A percentile compares a stretch with the other conserved stretches of the same genome.
Conservation (phyloP, 148 eudicot genomes). For the Diospyros lotus region DNA sequence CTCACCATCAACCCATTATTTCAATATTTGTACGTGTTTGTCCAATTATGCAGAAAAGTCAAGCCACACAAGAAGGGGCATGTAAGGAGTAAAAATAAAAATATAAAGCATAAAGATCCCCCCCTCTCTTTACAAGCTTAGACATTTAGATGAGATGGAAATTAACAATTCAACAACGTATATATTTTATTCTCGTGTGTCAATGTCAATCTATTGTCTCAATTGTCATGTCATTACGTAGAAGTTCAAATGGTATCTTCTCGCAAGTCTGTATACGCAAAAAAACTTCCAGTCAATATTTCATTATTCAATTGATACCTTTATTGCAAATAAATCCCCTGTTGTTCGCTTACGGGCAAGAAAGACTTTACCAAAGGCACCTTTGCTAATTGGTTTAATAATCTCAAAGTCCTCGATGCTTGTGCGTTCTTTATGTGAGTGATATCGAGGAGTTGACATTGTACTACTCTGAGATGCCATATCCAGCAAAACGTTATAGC, state of each 20-base stretch:
- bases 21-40: too few species aligned
- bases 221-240: background rate
- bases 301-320: conserved; percentile 27
- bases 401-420: conserved; percentile 72
- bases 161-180: too few species aligned
- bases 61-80: too few species aligned
- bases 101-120: too few species aligned
- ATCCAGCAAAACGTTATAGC: conserved; percentile 32
- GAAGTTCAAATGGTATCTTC: background rate
- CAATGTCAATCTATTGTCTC: conserved; percentile 1
- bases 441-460: conserved; percentile 47
- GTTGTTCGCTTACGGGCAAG: conserved; percentile 67
- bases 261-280: conserved; percentile 7
- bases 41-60: too few species aligned
- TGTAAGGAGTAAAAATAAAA: too few species aligned
- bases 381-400: conserved; percentile 69
- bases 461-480: conserved; percentile 51
- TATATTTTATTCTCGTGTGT: background rate
- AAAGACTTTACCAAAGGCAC: conserved; percentile 70
- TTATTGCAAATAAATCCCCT: conserved; percentile 74
- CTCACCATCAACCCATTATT: too few species aligned
- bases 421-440: conserved; percentile 56
- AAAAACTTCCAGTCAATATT: background rate
- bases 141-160: too few species aligned
- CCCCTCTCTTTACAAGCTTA: too few species aligned